Base-by-base conservation (phyloP, 352 stramenopile species). In the Globisporangium middletonii region DNA sequence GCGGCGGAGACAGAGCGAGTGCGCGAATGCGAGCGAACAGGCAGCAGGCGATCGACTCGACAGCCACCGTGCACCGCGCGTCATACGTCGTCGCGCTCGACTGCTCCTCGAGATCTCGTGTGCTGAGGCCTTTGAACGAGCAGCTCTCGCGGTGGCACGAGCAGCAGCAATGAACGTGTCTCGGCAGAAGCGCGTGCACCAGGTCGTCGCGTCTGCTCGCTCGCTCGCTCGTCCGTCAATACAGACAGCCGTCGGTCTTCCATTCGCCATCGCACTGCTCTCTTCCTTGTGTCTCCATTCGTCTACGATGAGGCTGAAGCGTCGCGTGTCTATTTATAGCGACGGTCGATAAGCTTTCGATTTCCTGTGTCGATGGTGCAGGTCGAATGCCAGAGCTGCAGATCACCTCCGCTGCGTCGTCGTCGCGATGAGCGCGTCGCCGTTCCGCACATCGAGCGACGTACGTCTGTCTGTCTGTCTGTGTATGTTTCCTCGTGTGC, bases 371-470 rank as follows among this genome's bases (percentile, higher is more conserved):
- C 8, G 30, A 35, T 35, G 30, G 30, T 8, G 30, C 30, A 9
- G 30, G 30, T 35, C 30, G 30, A 35, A 35, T 35, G 38, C 38
- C 38, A 44, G 12, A 44, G 38, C 9, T 11, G 4, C 16, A 6
- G 35, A 15, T 44, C 12, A 15, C 13, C 38, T 15, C 11, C 38
- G 38, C 38, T n/a, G 38, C 38, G 11, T 18, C 23, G 23, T 23
- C 53, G 27, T 44, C n/a, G n/a, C 33, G 8, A 62, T 57, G 57
- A 63, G 50, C 56, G 27, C 55, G 13, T 57, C 48, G 19, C 56
- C 48, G n/a, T 62, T 52, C 52, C 57, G 57, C n/a, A 45, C 53
- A 44, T 13, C 49, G 19, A 26, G 49, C n/a, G 57, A 62, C 41
- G 57, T 53, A 28, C 33, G 57, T 35, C 9, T 37, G n/a, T 23